Percentiles rank a stretch among this genome's conserved stretches.
These are phyloP conservation scores for Fusarium sambucinum DNA, from an alignment of 2,329 filamentous ascomycete species.

Conservation along the genomic window DNA sequence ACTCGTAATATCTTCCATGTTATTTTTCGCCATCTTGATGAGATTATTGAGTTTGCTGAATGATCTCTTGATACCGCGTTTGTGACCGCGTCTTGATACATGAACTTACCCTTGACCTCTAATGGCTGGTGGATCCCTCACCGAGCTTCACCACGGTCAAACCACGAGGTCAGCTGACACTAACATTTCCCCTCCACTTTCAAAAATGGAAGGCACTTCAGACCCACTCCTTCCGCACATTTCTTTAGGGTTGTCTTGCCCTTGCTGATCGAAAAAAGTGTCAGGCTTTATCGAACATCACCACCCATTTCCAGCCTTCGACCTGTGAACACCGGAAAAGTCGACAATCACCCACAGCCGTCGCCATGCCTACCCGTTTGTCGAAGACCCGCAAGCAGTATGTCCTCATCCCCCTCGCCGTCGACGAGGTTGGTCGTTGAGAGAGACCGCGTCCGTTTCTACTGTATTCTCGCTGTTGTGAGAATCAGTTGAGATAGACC, in stretches of 20 bases:
- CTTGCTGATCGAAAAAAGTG: conserved; percentile 53
- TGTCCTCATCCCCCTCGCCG: conserved; percentile 55
- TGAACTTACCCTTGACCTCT: conserved; percentile 17
- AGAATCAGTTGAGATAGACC: conserved; percentile 17
- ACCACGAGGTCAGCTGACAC: conserved; percentile 50
- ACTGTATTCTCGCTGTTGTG: neutral
- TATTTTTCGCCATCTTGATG: conserved; percentile 38
- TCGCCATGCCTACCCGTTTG: conserved; percentile 79
- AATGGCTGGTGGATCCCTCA: conserved; percentile 38
- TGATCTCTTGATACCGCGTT: conserved; percentile 6
- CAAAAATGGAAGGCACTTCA: neutral
- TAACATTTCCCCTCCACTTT: neutral
- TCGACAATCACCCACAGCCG: conserved; percentile 58
- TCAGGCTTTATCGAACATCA: conserved; percentile 55
- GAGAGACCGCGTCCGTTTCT: conserved; percentile 29
- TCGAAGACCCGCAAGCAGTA: conserved; percentile 84
- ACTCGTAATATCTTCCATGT: conserved; percentile 35
- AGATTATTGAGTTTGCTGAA: neutral
- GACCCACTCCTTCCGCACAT: conserved; percentile 28
- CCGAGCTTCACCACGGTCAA: conserved; percentile 40
- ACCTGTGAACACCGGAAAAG: conserved; percentile 55
- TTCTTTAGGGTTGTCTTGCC: conserved; percentile 58
- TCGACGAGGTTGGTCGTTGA: conserved; percentile 41
- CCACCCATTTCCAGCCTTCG: conserved; percentile 53
- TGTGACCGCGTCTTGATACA: conserved; percentile 25